These are phyloP conservation scores for Trichosporon asahii DNA, from an alignment of 1,284 basidiomycete species.

Conservation along the genomic window DNA sequence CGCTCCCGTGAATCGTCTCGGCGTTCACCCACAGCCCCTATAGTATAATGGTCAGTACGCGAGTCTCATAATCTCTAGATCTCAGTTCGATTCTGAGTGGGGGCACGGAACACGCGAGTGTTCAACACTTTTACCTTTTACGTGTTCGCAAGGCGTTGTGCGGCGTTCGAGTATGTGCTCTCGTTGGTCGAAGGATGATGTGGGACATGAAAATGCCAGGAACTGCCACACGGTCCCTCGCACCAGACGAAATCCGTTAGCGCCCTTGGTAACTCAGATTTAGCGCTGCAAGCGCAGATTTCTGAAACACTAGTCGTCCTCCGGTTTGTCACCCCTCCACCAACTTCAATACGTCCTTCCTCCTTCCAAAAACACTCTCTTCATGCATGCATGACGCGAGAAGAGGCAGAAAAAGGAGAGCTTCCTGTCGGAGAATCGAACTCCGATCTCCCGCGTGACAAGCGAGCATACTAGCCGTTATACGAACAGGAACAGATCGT, in stretches of 20 bases:
- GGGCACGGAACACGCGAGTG: not conserved
- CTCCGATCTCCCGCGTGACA: constrained; percentile 10
- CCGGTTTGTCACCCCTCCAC: not conserved
- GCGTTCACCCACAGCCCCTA: not conserved
- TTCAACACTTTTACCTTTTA: not conserved
- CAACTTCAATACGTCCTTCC: not conserved
- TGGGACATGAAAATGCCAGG: not conserved
- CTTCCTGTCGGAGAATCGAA: constrained; percentile 9
- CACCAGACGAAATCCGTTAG: not conserved
- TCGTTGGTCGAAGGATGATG: not conserved
- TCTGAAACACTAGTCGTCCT: not conserved
- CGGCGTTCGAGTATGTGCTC: not conserved
- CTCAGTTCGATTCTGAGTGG: constrained; percentile 5
- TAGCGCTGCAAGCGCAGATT: not conserved
- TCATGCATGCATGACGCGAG: not conserved
- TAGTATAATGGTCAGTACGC: constrained; percentile 3
- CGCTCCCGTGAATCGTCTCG: not conserved
- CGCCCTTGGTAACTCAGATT: not conserved
- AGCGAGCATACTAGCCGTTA: constrained; percentile 8
- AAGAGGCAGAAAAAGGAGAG: not conserved
- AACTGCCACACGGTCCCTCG: not conserved
- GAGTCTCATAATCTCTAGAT: constrained; percentile 5
- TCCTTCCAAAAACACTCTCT: not conserved
- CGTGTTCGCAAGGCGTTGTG: no score
- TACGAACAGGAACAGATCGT: constrained; percentile 6